Evolutionary conservation across 164 flowering plant species (phyloP).

Genomic region (Magnolia kwangsiensis): DNA sequence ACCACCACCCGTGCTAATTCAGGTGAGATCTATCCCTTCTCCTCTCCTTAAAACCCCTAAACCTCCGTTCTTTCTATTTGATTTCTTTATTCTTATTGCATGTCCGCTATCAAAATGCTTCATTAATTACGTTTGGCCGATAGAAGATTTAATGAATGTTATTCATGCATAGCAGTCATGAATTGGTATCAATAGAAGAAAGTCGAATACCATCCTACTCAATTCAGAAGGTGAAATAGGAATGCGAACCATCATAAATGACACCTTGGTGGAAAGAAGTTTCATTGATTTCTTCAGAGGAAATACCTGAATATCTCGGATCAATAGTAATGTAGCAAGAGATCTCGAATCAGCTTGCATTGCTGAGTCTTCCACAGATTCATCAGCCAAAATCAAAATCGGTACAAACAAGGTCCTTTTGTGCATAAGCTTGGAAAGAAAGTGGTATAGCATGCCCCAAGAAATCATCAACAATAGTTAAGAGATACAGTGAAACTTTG

Average conservation of each 20-base stretch:
- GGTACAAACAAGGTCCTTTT: conserved; percentile 21
- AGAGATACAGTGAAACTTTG: not conserved
- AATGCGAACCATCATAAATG: not conserved
- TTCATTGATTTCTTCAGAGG: not conserved
- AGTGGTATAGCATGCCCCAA: not conserved
- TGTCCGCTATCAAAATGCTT: too few species aligned
- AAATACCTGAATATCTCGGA: conserved; percentile 84
- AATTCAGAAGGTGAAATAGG: not conserved
- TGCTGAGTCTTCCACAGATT: conserved; percentile 87
- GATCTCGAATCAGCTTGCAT: conserved; percentile 92
- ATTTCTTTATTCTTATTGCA: too few species aligned
- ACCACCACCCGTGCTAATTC: too few species aligned
- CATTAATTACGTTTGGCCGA: too few species aligned
- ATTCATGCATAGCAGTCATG: not conserved
- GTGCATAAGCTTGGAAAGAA: not conserved
- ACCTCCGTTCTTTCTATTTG: too few species aligned
- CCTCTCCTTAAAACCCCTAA: too few species aligned
- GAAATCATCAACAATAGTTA: not conserved
- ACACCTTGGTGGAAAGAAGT: not conserved
- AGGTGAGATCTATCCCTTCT: too few species aligned
- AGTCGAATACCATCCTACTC: not conserved
- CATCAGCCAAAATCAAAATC: conserved; percentile 85
- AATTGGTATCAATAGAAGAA: not conserved
- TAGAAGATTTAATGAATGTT: not conserved
- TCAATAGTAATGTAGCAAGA: conserved; percentile 25